phyloP scores from a whole-genome alignment of 352 stramenopile genomes.

The Phytophthora fragariae region DNA sequence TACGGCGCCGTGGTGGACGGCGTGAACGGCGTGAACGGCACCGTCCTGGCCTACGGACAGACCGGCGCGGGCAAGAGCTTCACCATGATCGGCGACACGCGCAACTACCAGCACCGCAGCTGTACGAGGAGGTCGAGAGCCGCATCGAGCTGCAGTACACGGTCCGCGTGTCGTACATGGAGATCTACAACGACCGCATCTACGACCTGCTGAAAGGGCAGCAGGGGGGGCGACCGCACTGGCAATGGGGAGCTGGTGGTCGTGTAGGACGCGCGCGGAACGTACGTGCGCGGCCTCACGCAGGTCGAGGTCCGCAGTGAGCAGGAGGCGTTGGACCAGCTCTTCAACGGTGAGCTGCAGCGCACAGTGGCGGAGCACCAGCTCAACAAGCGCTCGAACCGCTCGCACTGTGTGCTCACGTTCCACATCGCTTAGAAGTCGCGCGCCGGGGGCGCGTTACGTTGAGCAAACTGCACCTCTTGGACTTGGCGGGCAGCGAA shows the following conservation, averaged over 20 bases:
- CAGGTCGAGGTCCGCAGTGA: slow-evolving; percentile 82
- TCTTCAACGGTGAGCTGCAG: slow-evolving; percentile 93
- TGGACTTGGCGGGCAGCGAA: slow-evolving; percentile 96
- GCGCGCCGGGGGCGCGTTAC: slow-evolving; percentile 69
- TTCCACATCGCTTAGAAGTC: slow-evolving; percentile 93
- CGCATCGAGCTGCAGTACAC: slow-evolving; percentile 90
- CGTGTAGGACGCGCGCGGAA: slow-evolving; percentile 83
- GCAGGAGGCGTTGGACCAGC: slow-evolving; percentile 91
- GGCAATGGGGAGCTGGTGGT: slow-evolving; percentile 76
- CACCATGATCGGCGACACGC: slow-evolving; percentile 93
- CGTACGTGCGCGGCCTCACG: slow-evolving; percentile 89
- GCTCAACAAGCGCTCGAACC: slow-evolving; percentile 95
- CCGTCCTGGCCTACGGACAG: slow-evolving; percentile 90
- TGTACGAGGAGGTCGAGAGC: slow-evolving; percentile 92
- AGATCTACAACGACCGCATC: slow-evolving; percentile 97
- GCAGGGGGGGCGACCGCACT: slow-evolving; percentile 26
- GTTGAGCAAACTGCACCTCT: slow-evolving; percentile 93
- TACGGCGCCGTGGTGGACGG: slow-evolving; percentile 88
- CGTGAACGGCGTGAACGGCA: slow-evolving; percentile 68
- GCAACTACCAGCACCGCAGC: slow-evolving; percentile 93
- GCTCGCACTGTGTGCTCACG: slow-evolving; percentile 94
- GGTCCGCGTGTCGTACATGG: slow-evolving; percentile 93
- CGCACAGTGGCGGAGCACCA: slow-evolving; percentile 94
- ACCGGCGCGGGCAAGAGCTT: slow-evolving; percentile 92
- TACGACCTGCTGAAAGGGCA: slow-evolving; percentile 88